Base-by-base conservation (phyloP, 768 basidiomycete species). In the Collybia sordida region DNA sequence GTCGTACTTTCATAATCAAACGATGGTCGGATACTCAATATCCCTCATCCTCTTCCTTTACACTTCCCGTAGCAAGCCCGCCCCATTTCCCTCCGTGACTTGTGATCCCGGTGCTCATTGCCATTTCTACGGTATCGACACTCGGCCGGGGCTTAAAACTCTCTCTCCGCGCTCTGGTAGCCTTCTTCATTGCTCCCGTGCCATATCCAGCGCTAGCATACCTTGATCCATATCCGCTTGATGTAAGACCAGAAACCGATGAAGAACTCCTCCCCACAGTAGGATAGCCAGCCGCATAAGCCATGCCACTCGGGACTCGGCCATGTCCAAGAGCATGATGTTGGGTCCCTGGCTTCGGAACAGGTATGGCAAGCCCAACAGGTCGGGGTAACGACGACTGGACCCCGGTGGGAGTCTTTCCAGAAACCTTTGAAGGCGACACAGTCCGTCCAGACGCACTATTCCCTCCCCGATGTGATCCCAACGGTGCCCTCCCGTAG, bases 141-240 rank as follows among this genome's bases (percentile, higher is more conserved):
- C 90, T 92, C 37, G 88, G 81, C 28, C 91, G 74, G 8, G 91
- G 91, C 62, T 82, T 88, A 66, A 93, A 93, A 65, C 90, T 93
- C 70, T 93, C 90, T 54, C 86, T 75, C 51, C 77, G 68, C 35
- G 80, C 79, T 44, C 82, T 68, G 35, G 75, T 66, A 24, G 77
- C 75, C 59, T 82, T 85, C 64, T 72, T 74, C 50, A 69, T 69
- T 15, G 62, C 55, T 48, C 56, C 57, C n/a, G 67, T 62, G n/a
- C 31, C 31, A 39, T 49, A 40, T n/a, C 54, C 49, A 36, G 28
- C 40, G 37, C 52, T 56, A 7, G 56, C 54, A 43, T 69, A 59
- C 11, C 64, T 67, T 23, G 55, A 64, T 31, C 64, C 57, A 61
- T 70, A 59, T 19, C 44, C 60, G 42, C 60, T 55, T 19, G 59